A percentile compares a stretch with the other conserved stretches of the same genome.
Evolutionary conservation across 2,329 filamentous ascomycete species (phyloP).

Genomic region (Tolypocladium ovalisporum): DNA sequence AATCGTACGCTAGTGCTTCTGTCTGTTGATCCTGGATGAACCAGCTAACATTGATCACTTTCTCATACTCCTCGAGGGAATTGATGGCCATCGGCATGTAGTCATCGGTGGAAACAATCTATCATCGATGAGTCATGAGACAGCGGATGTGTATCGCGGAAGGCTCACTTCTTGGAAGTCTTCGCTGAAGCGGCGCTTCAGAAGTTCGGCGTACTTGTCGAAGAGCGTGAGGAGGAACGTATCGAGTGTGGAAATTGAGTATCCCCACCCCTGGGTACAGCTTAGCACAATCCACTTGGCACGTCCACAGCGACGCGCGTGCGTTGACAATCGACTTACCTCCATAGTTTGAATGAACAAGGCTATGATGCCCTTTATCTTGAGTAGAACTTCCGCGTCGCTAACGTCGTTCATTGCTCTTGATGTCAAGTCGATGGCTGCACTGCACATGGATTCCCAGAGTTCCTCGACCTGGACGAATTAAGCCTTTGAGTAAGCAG

Average conservation of each 20-base stretch:
- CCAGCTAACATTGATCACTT: constrained; percentile 94
- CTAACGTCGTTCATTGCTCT: constrained; percentile 69
- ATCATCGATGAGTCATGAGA: not conserved
- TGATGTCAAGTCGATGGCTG: constrained; percentile 70
- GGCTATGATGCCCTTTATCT: constrained; percentile 85
- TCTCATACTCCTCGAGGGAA: constrained; percentile 81
- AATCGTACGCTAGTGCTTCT: constrained; percentile 60
- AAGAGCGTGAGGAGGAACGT: constrained; percentile 81
- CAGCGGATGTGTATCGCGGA: not conserved
- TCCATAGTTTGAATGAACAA: constrained; percentile 98
- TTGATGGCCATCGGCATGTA: constrained; percentile 99
- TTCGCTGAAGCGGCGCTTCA: constrained; percentile 85
- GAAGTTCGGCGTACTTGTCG: constrained; percentile 82
- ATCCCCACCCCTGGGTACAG: constrained; percentile 82
- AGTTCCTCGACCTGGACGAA: constrained; percentile 75
- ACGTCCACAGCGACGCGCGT: constrained; percentile 7
- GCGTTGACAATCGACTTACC: constrained; percentile 46
- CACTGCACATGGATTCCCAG: constrained; percentile 96
- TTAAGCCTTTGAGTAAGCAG: constrained; percentile 1
- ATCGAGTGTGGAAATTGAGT: constrained; percentile 72
- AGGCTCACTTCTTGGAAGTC: constrained; percentile 75
- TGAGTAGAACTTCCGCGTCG: constrained; percentile 83
- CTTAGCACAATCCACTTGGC: constrained; percentile 40
- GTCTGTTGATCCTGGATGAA: constrained; percentile 73
- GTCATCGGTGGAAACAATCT: constrained; percentile 81